A percentile compares a stretch with the other conserved stretches of the same genome.
Conservation (phyloP, 2,329 filamentous ascomycete genomes). For the Boeremia exigua region DNA sequence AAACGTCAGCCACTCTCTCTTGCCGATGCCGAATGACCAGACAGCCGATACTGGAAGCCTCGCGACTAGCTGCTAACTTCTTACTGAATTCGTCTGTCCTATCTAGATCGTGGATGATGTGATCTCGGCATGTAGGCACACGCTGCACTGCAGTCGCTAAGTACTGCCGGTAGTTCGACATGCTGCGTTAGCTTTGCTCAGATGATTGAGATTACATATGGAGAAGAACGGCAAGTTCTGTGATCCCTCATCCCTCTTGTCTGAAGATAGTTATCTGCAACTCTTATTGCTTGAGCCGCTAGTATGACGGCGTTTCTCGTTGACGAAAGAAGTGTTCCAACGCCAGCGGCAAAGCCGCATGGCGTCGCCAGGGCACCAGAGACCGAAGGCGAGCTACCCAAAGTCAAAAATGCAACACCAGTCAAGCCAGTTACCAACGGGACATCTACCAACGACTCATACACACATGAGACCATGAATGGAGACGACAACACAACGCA, state of each 20-base stretch:
- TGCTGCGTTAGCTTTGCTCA: not conserved
- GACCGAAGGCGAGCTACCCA: conserved; percentile 19
- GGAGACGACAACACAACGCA: conserved; percentile 1
- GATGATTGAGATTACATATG: conserved; percentile 3
- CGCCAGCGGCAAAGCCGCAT: not conserved
- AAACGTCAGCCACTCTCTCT: not conserved
- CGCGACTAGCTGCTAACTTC: not conserved
- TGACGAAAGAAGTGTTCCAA: conserved; percentile 10
- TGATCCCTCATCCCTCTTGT: not conserved
- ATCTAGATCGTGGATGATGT: not conserved
- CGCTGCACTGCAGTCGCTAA: no score
- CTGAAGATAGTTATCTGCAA: conserved; percentile 4
- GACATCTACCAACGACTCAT: conserved; percentile 4
- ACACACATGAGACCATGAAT: not conserved
- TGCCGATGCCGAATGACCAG: not conserved
- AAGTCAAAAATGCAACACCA: conserved; percentile 13
- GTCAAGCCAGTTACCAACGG: conserved; percentile 14
- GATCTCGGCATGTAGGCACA: not conserved
- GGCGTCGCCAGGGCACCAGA: not conserved
- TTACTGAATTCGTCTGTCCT: not conserved
- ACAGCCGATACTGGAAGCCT: not conserved
- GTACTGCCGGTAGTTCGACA: not conserved
- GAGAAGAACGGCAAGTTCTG: not conserved
- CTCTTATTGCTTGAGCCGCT: conserved; percentile 1
- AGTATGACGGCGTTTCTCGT: conserved; percentile 22